Evolutionary conservation across 805 yeast genomes (phyloP).

Genomic region (Cyberlindnera bimundalis): DNA sequence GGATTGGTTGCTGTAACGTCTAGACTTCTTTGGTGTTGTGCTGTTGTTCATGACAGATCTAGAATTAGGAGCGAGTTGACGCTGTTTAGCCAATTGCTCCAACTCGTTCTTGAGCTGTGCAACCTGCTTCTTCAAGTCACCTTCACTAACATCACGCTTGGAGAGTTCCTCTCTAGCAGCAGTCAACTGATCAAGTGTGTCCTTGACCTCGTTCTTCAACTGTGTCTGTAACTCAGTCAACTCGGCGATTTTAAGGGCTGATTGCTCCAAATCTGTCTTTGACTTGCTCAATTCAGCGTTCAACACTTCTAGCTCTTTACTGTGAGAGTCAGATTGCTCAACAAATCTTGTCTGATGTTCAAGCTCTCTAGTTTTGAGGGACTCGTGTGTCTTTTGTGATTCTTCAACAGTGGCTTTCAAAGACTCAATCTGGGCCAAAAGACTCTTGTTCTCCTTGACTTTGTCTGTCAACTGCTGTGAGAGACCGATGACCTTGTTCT

Average conservation of each 20-base stretch:
- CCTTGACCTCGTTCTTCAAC: slow-evolving; percentile 59
- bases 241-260: slow-evolving; percentile 56
- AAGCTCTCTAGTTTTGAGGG: slow-evolving; percentile 51
- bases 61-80: slow-evolving; percentile 27
- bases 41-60: slow-evolving; percentile 20
- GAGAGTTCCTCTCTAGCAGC: slow-evolving; percentile 55
- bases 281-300: slow-evolving; percentile 54
- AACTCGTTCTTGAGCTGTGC: slow-evolving; percentile 36
- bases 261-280: slow-evolving; percentile 53
- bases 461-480: slow-evolving; percentile 80
- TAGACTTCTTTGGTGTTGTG: slow-evolving; percentile 29
- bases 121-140: slow-evolving; percentile 52
- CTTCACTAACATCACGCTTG: slow-evolving; percentile 60
- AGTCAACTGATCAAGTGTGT: slow-evolving; percentile 58
- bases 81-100: slow-evolving; percentile 29
- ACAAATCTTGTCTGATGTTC: slow-evolving; percentile 48
- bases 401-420: slow-evolving; percentile 51
- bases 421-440: slow-evolving; percentile 56
- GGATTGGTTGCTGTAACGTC: slow-evolving; percentile 37
- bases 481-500: slow-evolving; percentile 95
- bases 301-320: slow-evolving; percentile 43
- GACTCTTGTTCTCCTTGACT: slow-evolving; percentile 75
- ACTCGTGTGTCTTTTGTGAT: slow-evolving; percentile 49
- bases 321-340: slow-evolving; percentile 44
- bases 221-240: slow-evolving; percentile 58